Evolutionary conservation across 2,329 filamentous ascomycete species (phyloP), one percentile per base, ranked within the genome.

Genomic region (Fusarium odoratissimum): DNA sequence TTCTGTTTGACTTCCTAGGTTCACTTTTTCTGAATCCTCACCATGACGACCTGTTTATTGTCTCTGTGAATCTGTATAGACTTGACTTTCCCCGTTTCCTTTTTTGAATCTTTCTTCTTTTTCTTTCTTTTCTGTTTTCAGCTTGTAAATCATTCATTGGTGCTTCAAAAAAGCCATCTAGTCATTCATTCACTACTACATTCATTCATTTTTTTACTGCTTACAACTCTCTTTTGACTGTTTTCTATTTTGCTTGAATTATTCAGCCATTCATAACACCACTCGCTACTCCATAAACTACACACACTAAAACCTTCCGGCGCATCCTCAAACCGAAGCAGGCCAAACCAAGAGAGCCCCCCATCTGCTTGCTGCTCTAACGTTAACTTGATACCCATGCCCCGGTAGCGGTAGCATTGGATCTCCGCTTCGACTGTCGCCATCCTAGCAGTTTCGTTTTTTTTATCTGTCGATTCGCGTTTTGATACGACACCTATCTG

Each of bases 371-470:
- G 23, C 28, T 37, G 44, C 33, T 31, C 49, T 56, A 56, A 33
- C 40, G 54, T 33, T 35, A n/a, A 60, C 49, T 23, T 49, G 31
- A 51, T 59, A 60, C 59, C 65, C 65, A 56, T 68, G 64, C 69
- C 65, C 59, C 51, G 37, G 65, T 67, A 56, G 58, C 52, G 44
- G 65, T 67, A 48, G 66, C 52, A 73, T 71, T 63, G 57, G 64
- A 68, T 68, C 70, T 71, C 68, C 69, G 69, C 69, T 67, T 52
- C 49, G 60, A 41, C 67, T 71, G 58, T 59, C 61, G 54, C 49
- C 64, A 62, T 63, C 52, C 49, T 44, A 69, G 52, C 63, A 67
- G 42, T 49, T 57, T 52, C 33, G 13, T 16, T 52, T 54, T 45
- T 60, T 52, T 71, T 67, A 68, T 68, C 65, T 67, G 49, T 68